Evolutionary conservation across 257 asterid genomes (phyloP).

Genomic region (Cynanchum wilfordii): DNA sequence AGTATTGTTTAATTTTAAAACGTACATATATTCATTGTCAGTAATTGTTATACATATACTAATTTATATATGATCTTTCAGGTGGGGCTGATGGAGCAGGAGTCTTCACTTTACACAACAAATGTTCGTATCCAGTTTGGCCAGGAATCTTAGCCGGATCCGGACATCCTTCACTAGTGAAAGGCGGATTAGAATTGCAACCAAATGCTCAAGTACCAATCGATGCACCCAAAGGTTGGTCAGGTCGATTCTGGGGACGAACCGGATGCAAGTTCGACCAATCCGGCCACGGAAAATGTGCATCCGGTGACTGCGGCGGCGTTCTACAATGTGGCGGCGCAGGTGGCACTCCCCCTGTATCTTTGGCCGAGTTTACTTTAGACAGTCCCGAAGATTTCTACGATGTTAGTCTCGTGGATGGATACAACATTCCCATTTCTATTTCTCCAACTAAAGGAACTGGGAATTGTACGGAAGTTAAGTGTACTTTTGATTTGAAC

Average conservation of each 20-base stretch:
- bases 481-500: slow-evolving; percentile 38
- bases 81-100: slow-evolving; percentile 31
- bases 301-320: slow-evolving; percentile 61
- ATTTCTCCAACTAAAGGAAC: slow-evolving; percentile 40
- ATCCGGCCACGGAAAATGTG: slow-evolving; percentile 48
- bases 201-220: slow-evolving; percentile 19
- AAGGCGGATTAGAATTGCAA: slow-evolving; percentile 42
- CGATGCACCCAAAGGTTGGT: slow-evolving; percentile 55
- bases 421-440: slow-evolving; percentile 45
- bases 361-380: slow-evolving; percentile 65
- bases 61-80: not conserved
- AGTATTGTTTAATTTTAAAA: too few relatives aligned
- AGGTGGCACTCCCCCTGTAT: slow-evolving; percentile 61
- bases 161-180: slow-evolving; percentile 41
- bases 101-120: slow-evolving; percentile 44
- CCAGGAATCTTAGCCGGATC: slow-evolving; percentile 48
- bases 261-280: slow-evolving; percentile 54
- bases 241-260: slow-evolving; percentile 77
- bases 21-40: too few relatives aligned
- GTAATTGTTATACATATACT: too few relatives aligned
- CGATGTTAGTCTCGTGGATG: slow-evolving; percentile 66
- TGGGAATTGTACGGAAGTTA: slow-evolving; percentile 37
- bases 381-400: slow-evolving; percentile 49
- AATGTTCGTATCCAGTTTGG: slow-evolving; percentile 44
- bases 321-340: slow-evolving; percentile 38